Conservation (phyloP, 129 eudicot species). For the Ambrosia artemisiifolia region DNA sequence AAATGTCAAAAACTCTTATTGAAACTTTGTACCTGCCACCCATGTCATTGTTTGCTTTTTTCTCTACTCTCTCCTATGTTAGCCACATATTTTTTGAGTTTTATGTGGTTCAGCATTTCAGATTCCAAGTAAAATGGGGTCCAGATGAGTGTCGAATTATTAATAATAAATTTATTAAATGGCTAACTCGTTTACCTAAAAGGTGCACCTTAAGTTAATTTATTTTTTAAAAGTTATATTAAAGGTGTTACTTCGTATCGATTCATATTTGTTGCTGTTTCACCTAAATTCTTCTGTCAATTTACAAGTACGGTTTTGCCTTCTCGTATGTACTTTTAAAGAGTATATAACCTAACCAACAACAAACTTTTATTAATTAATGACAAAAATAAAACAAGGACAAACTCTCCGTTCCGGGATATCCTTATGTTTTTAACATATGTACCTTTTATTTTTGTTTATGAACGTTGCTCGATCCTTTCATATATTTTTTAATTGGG, state of each 20-base stretch:
- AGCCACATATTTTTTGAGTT: constrained; percentile 21
- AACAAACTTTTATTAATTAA: too few species aligned
- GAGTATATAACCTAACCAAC: too few species aligned
- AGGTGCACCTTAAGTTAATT: constrained; percentile 5
- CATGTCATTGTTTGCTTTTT: constrained; percentile 22
- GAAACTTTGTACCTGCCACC: constrained; percentile 15
- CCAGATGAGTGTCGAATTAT: constrained; percentile 15
- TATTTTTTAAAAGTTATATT: constrained; percentile 14
- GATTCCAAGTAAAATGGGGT: constrained; percentile 36
- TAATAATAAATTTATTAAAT: constrained; percentile 6
- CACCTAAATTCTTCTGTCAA: constrained; percentile 29
- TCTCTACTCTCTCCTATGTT: constrained; percentile 17
- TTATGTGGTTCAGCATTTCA: constrained; percentile 37
- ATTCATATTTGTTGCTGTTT: constrained; percentile 16
- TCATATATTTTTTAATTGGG: too few species aligned
- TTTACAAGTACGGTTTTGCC: constrained; percentile 26
- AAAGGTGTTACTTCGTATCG: constrained; percentile 30
- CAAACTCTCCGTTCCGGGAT: too few species aligned
- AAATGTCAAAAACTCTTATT: background rate
- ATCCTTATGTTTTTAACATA: background rate
- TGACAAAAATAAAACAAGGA: too few species aligned
- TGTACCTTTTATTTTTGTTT: background rate
- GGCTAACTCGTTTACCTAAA: constrained; percentile 40
- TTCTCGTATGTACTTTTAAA: constrained; percentile 25
- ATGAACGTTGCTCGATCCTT: background rate